A percentile compares a stretch with the other conserved stretches of the same genome.
phyloP scores from a whole-genome alignment of 257 asterid genomes.

The Penstemon barbatus region DNA sequence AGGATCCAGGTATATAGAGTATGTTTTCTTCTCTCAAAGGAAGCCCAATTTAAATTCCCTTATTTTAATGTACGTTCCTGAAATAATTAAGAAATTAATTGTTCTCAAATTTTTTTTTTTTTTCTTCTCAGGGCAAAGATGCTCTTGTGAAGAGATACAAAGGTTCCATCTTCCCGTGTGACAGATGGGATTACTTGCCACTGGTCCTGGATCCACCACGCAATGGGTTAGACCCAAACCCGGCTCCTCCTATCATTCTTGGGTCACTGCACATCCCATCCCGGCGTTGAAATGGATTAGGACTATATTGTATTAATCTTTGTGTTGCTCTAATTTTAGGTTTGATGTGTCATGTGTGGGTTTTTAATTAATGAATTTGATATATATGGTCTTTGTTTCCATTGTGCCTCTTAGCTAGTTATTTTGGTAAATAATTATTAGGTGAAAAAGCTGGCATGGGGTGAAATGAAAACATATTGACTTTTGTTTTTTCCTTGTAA shows the following conservation, averaged over 20 bases:
- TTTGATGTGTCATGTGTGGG: not conserved
- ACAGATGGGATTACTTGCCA: slow-evolving; percentile 38
- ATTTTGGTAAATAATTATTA: not conserved
- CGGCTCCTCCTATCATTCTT: slow-evolving; percentile 30
- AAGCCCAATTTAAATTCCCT: too few species aligned
- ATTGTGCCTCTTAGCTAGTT: slow-evolving; percentile 24
- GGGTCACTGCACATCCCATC: slow-evolving; percentile 19
- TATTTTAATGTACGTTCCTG: too few species aligned
- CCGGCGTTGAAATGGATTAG: not conserved
- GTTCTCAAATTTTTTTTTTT: not conserved
- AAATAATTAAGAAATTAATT: too few species aligned
- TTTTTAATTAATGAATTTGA: not conserved
- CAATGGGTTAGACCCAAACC: slow-evolving; percentile 35
- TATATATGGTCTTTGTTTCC: slow-evolving; percentile 30
- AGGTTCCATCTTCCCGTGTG: slow-evolving; percentile 24
- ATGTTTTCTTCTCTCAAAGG: too few species aligned
- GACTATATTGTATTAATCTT: not conserved
- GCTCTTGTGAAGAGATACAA: slow-evolving; percentile 19
- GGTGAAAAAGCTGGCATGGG: slow-evolving; percentile 23
- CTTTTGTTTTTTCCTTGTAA: not conserved
- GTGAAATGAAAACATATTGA: slow-evolving; percentile 41
- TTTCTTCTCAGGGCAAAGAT: slow-evolving; percentile 34
- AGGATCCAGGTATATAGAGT: too few species aligned
- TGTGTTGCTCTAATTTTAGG: not conserved
- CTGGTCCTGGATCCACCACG: slow-evolving; percentile 45